Percentiles rank a stretch among this genome's conserved stretches.
phyloP scores from a whole-genome alignment of 495 filamentous ascomycete genomes.

The Hypoxylon subgilvum region DNA sequence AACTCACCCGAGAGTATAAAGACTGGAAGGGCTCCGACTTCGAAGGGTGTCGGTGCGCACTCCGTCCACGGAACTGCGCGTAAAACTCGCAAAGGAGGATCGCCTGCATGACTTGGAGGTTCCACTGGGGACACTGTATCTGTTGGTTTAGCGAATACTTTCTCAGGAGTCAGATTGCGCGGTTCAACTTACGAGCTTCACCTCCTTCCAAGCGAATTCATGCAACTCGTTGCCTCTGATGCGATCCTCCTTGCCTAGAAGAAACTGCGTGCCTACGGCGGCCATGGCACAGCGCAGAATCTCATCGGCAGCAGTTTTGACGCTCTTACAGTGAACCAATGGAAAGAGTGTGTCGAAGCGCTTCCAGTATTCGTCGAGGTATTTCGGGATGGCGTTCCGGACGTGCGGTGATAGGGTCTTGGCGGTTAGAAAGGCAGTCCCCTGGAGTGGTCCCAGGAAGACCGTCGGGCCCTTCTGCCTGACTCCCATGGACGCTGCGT shows the following conservation, averaged over 20 bases:
- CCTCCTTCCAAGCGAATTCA: slow-evolving; percentile 54
- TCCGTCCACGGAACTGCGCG: slow-evolving; percentile 58
- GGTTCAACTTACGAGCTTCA: slow-evolving; percentile 36
- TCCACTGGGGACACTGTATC: slow-evolving; percentile 50
- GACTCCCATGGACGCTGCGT: slow-evolving; percentile 34
- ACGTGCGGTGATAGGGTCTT: slow-evolving; percentile 43
- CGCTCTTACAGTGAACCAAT: slow-evolving; percentile 50
- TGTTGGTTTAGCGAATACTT: slow-evolving; percentile 24
- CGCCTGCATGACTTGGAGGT: slow-evolving; percentile 58
- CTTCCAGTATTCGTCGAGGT: slow-evolving; percentile 55
- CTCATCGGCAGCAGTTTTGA: slow-evolving; percentile 47
- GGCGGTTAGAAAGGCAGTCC: slow-evolving; percentile 41
- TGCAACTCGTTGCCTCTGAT: slow-evolving; percentile 52
- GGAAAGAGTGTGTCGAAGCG: slow-evolving; percentile 50
- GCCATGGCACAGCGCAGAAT: slow-evolving; percentile 57
- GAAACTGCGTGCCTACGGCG: slow-evolving; percentile 54
- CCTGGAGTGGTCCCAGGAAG: slow-evolving; percentile 42
- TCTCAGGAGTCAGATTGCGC: not conserved
- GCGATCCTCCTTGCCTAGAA: slow-evolving; percentile 53
- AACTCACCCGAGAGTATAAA: slow-evolving; percentile 60
- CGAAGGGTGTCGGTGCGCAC: slow-evolving; percentile 50
- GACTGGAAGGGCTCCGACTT: slow-evolving; percentile 57
- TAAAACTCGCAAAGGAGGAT: slow-evolving; percentile 63
- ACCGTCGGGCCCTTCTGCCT: slow-evolving; percentile 44
- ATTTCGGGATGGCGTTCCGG: slow-evolving; percentile 45